Percentiles rank a stretch among this genome's conserved stretches.
Evolutionary conservation across 2,329 filamentous ascomycete genomes (phyloP).

Genomic region (Fusarium fujikuroi): DNA sequence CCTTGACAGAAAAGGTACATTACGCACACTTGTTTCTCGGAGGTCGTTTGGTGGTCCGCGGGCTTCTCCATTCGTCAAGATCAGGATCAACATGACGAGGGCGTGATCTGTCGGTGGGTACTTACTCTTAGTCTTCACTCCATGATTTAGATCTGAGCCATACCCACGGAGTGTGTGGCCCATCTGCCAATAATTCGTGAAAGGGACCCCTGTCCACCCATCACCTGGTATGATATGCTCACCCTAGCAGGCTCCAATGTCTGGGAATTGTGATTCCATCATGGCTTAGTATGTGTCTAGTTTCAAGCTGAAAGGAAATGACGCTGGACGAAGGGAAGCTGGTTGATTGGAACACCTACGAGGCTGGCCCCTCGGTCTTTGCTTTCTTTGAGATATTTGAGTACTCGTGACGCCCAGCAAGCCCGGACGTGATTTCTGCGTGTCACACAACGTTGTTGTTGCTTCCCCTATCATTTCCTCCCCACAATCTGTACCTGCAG

Average conservation of each 20-base stretch:
- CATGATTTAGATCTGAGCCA: conserved; percentile 3
- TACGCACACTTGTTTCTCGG: neutral
- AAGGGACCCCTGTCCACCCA: neutral
- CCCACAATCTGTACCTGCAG: neutral
- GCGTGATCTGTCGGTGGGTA: neutral
- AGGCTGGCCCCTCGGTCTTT: neutral
- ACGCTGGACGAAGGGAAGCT: neutral
- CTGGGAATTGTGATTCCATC: neutral
- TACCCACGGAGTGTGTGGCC: neutral
- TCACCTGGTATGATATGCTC: neutral
- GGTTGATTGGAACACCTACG: neutral
- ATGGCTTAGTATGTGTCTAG: neutral
- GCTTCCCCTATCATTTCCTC: neutral
- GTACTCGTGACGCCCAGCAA: neutral
- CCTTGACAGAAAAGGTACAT: neutral
- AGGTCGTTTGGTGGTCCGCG: neutral
- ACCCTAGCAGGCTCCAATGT: neutral
- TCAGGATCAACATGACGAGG: neutral
- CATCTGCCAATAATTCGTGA: conserved; percentile 2
- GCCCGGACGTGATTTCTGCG: neutral
- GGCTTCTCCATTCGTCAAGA: neutral
- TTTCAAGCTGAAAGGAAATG: neutral
- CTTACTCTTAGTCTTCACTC: neutral
- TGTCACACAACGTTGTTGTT: neutral
- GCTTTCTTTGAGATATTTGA: neutral